phyloP scores from a whole-genome alignment of 306 rosid species.

The Phaseolus lunatus region DNA sequence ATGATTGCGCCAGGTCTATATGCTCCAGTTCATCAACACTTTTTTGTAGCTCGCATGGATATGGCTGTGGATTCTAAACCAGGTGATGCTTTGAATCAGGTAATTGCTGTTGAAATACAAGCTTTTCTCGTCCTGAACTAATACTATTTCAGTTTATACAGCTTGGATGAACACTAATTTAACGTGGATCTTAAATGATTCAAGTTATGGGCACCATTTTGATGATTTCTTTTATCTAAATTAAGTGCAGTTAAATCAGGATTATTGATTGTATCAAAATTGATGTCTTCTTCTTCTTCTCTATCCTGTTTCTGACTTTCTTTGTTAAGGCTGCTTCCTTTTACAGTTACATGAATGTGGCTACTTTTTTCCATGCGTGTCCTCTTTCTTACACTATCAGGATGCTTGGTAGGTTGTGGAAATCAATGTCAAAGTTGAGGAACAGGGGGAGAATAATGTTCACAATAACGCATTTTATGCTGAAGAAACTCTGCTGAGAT shows the following conservation, averaged over 20 bases:
- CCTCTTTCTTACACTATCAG: too few relatives aligned
- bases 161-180: neutral
- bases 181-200: neutral
- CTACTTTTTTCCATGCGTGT: too few relatives aligned
- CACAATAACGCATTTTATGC: constrained; percentile 85
- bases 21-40: constrained; percentile 90
- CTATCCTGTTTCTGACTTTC: neutral
- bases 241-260: neutral
- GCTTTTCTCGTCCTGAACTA: neutral
- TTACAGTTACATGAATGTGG: too few relatives aligned
- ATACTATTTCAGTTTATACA: constrained; percentile 8
- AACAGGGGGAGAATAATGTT: constrained; percentile 78
- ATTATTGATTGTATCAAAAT: neutral
- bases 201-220: neutral
- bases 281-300: neutral
- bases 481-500: constrained; percentile 75
- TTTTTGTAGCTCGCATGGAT: constrained; percentile 89
- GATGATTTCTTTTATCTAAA: neutral
- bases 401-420: constrained; percentile 71
- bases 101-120: constrained; percentile 32
- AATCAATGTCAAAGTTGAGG: constrained; percentile 76
- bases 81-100: constrained; percentile 88
- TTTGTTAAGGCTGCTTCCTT: neutral
- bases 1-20: constrained; percentile 81
- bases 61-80: constrained; percentile 94